phyloP scores from a whole-genome alignment of 345 rosid species.

The Eucalyptus globulus region DNA sequence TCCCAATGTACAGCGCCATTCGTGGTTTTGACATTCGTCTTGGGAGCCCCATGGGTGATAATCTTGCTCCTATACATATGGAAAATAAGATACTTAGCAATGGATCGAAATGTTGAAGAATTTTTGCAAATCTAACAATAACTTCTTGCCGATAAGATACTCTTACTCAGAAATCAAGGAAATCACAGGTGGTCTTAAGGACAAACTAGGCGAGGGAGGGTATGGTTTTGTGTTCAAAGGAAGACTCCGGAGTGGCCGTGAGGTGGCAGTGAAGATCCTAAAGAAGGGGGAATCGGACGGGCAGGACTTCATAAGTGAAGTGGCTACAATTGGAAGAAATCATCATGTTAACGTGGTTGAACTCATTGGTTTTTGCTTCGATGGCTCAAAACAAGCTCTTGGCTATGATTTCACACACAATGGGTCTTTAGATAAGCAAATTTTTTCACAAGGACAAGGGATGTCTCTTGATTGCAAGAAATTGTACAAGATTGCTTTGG shows the following conservation, averaged over 20 bases:
- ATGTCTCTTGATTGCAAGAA: background rate
- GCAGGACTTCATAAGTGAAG: background rate
- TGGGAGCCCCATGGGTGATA: too few relatives aligned
- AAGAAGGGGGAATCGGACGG: background rate
- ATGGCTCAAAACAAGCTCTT: background rate
- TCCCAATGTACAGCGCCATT: background rate
- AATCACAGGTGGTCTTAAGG: fast-evolving
- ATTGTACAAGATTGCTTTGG: too few relatives aligned
- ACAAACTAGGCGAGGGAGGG: background rate
- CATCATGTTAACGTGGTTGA: background rate
- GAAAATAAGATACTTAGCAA: background rate
- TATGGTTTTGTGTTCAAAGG: background rate
- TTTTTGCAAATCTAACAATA: background rate
- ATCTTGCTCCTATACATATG: too few relatives aligned
- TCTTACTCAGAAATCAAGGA: background rate
- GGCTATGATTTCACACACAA: background rate
- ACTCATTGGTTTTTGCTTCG: background rate
- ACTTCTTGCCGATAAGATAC: background rate
- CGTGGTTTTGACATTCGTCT: background rate
- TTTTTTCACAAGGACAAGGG: background rate
- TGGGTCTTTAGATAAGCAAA: background rate
- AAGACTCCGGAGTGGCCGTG: background rate
- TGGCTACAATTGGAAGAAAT: background rate
- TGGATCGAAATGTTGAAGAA: background rate
- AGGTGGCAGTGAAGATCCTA: background rate